Evolutionary conservation across 345 rosid genomes (phyloP), one percentile per base, ranked within the genome.

Genomic region (Physaria fendleri): DNA sequence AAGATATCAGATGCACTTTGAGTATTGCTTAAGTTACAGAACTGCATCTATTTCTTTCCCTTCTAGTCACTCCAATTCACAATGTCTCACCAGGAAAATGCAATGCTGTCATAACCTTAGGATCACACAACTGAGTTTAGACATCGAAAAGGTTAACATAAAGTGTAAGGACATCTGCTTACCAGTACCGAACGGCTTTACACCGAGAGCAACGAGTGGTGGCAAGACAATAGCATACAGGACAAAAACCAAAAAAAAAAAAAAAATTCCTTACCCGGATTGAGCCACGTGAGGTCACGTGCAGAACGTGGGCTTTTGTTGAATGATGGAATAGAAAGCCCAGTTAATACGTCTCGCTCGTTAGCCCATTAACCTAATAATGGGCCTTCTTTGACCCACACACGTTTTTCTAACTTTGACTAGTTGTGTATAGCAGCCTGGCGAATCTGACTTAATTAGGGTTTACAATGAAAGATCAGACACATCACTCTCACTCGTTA

Each of bases 361-460:
- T 28, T 27, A 49, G 37, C 24, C 55, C 55, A 49, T 15, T 4
- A 48, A 29, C 4, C 1, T 1, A 43, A 12, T 3, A 52, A 32
- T 52, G 60, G 43, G 68, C 51, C 5, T 49, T 32, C 33, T 50
- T 10, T 41, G 17, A 13, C n/a, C 22, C 43, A 22, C 29, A 54
- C 39, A 34, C 62, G 55, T 17, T 16, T 42, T 17, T 7, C 14
- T 10, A 50, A 16, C 33, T 38, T 62, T 39, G 66, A 37, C 66
- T 15, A 17, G 4, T 23, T 57, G 5, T n/a, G n/a, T 24, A 8
- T 14, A 13, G n/a, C n/a, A n/a, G n/a, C 39, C 22, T 45, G 46
- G 28, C 69, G 54, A 33, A 44, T 2, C 38, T 64, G 62, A 65
- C 62, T 64, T 25, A 16, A 44, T 44, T 65, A 44, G 62, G 62